Base-by-base conservation (phyloP, 2,329 filamentous ascomycete species). In the Pseudogymnoascus sp. region DNA sequence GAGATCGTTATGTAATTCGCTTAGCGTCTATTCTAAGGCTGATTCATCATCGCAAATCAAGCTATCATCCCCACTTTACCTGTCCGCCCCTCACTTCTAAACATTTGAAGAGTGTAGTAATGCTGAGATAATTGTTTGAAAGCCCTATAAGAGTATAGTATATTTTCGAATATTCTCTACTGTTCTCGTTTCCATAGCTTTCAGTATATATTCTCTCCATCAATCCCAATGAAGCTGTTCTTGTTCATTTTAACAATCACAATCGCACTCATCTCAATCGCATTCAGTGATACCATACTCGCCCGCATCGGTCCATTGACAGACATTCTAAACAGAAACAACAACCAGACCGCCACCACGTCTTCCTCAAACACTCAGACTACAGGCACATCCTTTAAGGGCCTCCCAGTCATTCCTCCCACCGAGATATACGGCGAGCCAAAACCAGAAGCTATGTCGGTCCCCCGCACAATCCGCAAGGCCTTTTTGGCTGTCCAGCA, bases 401-500 rank as follows among this genome's bases (percentile, higher is more conserved):
- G 64, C 21, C 63, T 67, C 12, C 64, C 63, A 35, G 59, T 68
- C 26, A 61, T 67, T 16, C 64, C 65, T 65, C 66, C 66, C n/a
- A 45, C 39, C 33, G 23, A 61, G 38, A 63, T 68, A 4, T 69
- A 68, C 63, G 59, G 52, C 43, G 35, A 60, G 43, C 63, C 65
- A 6, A 68, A 68, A 65, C 8, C 64, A 62, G 64, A 78, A 66
- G 78, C 84, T 63, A 89, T 89, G 83, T 83, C 88, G 45, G 75
- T 85, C 65, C 81, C 89, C 29, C 86, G 94, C 72, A 83, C 86
- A 59, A 93, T 97, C 73, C 85, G 85, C 68, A 90, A 92, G 76
- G 85, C 89, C 68, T 92, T 97, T 75, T 82, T 91, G 49, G 93
- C 93, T 65, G 76, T 88, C 64, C 91, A 96, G 75, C 90, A 96